Evolutionary conservation across 2,329 filamentous ascomycete species (phyloP), one percentile per base, ranked within the genome.

Genomic region (Venturia pyrina): DNA sequence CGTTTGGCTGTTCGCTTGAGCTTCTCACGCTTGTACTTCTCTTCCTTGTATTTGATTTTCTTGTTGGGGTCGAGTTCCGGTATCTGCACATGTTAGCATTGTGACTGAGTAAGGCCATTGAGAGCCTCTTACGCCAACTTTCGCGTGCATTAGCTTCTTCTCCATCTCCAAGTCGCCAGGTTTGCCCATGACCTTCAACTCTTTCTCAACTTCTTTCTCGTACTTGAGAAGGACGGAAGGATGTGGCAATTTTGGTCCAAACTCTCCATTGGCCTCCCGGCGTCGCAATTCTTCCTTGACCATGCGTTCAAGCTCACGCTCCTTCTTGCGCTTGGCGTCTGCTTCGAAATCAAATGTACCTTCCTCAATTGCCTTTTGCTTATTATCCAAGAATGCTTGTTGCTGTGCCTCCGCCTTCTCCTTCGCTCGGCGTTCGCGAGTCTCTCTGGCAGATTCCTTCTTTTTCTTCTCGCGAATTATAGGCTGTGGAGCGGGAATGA

Each of bases 1-100:
- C 65, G 48, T 19, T 64, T 65, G 43, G 65, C 62, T 32, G 50
- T 50, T 40, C 65, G 62, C 50, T 65, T 57, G 32, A 56, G 65
- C 28, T 60, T 64, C 48, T 65, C 65, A 43, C 43, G 53, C 62
- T 65, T 56, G 61, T 64, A 64, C 32, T 66, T 66, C 24, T 53
- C 65, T 32, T 44, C 62, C 40, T 66, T 66, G 62, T 65, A 64
- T 44, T 62, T 65, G 13, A 56, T 57, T 37, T 44, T 66, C 34
- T 32, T 64, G 17, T 66, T 50, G 10, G 24, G 44, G n/a, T 64
- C 46, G 43, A 62, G 43, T 28, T 46, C 60, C 24, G 60, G 37
- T 21, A 62, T 59, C 53, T 59, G 37, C 15, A 59, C 15, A 37
- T 34, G 53, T 59, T 37, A 59, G 28, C 37, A 19, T 34, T 59